These are phyloP conservation scores for Herpotrichia juniperi DNA, from an alignment of 2,329 filamentous ascomycete genomes.

Conservation along the genomic window DNA sequence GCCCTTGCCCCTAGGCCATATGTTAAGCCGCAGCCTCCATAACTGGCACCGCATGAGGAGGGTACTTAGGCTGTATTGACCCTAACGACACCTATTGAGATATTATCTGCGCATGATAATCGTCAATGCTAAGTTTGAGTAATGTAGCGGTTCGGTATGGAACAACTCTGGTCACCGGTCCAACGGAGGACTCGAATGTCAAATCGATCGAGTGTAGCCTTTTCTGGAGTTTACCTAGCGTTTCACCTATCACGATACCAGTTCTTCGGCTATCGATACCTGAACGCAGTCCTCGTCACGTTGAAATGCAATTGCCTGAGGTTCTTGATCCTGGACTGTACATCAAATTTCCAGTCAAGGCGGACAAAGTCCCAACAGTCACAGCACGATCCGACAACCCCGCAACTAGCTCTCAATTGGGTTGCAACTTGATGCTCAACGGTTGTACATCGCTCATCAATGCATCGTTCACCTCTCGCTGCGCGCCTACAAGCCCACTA, in stretches of 20 bases:
- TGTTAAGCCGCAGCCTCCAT: too few relatives aligned
- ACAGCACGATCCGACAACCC: neutral
- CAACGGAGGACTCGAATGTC: neutral
- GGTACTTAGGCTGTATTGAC: slow-evolving; percentile 9
- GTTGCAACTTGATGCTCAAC: neutral
- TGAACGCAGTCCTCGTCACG: neutral
- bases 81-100: neutral
- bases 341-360: neutral
- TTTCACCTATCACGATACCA: neutral
- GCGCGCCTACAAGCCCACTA: neutral
- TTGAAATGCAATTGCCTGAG: neutral
- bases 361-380: neutral
- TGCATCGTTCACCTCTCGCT: slow-evolving; percentile 2
- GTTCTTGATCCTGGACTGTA: neutral
- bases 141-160: neutral
- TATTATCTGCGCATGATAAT: neutral
- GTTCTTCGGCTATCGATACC: neutral
- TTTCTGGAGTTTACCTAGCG: neutral
- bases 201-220: neutral
- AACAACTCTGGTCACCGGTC: neutral
- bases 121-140: slow-evolving; percentile 9
- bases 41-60: neutral
- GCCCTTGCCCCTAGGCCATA: too few relatives aligned
- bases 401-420: neutral
- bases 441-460: slow-evolving; percentile 3